Evolutionary conservation across 352 stramenopile species (phyloP).

Genomic region (Labyrinthula sp.): DNA sequence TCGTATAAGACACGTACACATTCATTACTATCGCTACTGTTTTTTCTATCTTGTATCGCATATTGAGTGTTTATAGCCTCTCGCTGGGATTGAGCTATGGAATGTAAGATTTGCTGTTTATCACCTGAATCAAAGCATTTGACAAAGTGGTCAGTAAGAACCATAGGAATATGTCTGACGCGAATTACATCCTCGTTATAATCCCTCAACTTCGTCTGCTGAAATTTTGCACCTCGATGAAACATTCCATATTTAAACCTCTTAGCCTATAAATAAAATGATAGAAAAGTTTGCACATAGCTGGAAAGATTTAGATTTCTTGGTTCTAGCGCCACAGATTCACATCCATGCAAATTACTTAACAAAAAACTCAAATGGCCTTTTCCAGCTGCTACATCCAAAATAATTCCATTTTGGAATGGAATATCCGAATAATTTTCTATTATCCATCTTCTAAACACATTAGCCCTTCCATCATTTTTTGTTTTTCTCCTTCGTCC

Average conservation of each 20-base stretch:
- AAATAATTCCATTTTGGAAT: conserved; percentile 39
- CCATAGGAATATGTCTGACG: too few relatives aligned
- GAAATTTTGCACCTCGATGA: too few relatives aligned
- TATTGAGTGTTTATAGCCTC: conserved; percentile 10
- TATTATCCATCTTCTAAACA: conserved; percentile 42
- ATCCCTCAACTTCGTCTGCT: too few relatives aligned
- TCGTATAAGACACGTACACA: conserved; percentile 38
- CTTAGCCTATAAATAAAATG: too few relatives aligned
- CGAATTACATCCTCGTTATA: too few relatives aligned
- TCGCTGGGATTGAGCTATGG: conserved; percentile 1
- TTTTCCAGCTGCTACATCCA: conserved; percentile 53
- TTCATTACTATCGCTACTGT: too few relatives aligned
- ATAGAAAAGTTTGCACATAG: conserved; percentile 17
- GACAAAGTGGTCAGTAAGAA: neutral
- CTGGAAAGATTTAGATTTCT: conserved; percentile 3
- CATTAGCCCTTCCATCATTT: conserved; percentile 17
- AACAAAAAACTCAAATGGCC: conserved; percentile 58
- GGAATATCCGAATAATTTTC: conserved; percentile 40
- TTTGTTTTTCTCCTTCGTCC: conserved; percentile 5
- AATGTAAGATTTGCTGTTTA: neutral
- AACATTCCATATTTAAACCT: conserved; percentile 25
- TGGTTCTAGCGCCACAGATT: conserved; percentile 51
- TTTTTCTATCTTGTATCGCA: conserved; percentile 5
- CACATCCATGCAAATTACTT: conserved; percentile 50
- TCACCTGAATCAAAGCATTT: neutral